Conservation (phyloP, 352 stramenopile species). For the Peronospora tabacina region DNA sequence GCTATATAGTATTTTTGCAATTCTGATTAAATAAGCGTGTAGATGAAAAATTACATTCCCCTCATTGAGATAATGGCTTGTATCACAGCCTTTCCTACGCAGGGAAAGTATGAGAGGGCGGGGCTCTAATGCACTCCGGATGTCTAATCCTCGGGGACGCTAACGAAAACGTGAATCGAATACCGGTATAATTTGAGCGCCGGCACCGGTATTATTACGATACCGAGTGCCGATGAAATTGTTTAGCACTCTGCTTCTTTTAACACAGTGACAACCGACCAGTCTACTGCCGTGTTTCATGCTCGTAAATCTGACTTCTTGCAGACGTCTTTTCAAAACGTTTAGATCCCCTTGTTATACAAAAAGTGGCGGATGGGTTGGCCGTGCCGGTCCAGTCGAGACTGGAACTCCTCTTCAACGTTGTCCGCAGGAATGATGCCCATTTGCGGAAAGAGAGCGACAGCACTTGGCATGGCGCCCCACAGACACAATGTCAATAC, state of each 20-base stretch:
- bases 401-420: slow-evolving; percentile 57
- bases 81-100: slow-evolving; percentile 25
- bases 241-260: not conserved
- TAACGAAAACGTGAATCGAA: too few species aligned
- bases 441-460: slow-evolving; percentile 78
- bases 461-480: slow-evolving; percentile 65
- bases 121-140: slow-evolving; percentile 41
- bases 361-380: slow-evolving; percentile 53
- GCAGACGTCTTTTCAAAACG: not conserved
- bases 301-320: not conserved
- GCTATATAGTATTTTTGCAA: not conserved
- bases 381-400: slow-evolving; percentile 47
- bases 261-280: not conserved
- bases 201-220: too few species aligned
- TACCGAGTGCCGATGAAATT: too few species aligned
- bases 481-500: slow-evolving; percentile 74
- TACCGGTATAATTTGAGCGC: too few species aligned
- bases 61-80: slow-evolving; percentile 20
- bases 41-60: slow-evolving; percentile 8
- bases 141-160: slow-evolving; percentile 33
- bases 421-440: slow-evolving; percentile 56
- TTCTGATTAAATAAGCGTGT: not conserved
- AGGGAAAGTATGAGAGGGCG: slow-evolving; percentile 31
- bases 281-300: not conserved
- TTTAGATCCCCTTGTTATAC: slow-evolving; percentile 83